These are phyloP conservation scores for Dillenia turbinata DNA, from an alignment of 164 flowering plant genomes.

Conservation along the genomic window DNA sequence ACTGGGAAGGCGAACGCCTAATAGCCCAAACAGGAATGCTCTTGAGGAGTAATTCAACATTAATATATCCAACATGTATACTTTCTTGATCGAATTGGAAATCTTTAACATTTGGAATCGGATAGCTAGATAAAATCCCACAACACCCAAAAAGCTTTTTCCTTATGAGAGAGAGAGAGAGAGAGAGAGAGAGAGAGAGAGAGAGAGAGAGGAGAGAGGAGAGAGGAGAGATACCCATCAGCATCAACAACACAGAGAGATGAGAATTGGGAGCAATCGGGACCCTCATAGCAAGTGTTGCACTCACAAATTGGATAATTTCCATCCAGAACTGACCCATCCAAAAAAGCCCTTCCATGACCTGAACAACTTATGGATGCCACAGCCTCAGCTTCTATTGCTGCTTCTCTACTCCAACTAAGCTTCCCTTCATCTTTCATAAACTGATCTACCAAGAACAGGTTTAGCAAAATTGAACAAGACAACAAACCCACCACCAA, in stretches of 20 bases:
- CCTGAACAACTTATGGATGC: slow-evolving; percentile 44
- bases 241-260: slow-evolving; percentile 38
- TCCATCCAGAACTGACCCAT: slow-evolving; percentile 23
- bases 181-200: background rate
- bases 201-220: background rate
- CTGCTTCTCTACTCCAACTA: slow-evolving; percentile 26
- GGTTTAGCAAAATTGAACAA: background rate
- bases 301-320: slow-evolving; percentile 36
- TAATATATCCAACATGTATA: no score
- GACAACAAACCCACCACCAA: background rate
- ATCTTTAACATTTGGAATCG: background rate
- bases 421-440: background rate
- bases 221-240: slow-evolving; percentile 30
- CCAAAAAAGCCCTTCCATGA: slow-evolving; percentile 52
- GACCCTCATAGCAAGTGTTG: slow-evolving; percentile 35
- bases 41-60: no score
- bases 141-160: background rate
- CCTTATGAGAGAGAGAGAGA: no score
- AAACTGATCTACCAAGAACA: background rate
- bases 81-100: no score
- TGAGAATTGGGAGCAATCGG: slow-evolving; percentile 36
- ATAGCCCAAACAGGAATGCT: no score
- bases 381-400: slow-evolving; percentile 40
- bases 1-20: no score
- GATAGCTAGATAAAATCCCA: background rate